Evolutionary conservation across 2,329 filamentous ascomycete genomes (phyloP).

Genomic region (Colletotrichum costaricense): DNA sequence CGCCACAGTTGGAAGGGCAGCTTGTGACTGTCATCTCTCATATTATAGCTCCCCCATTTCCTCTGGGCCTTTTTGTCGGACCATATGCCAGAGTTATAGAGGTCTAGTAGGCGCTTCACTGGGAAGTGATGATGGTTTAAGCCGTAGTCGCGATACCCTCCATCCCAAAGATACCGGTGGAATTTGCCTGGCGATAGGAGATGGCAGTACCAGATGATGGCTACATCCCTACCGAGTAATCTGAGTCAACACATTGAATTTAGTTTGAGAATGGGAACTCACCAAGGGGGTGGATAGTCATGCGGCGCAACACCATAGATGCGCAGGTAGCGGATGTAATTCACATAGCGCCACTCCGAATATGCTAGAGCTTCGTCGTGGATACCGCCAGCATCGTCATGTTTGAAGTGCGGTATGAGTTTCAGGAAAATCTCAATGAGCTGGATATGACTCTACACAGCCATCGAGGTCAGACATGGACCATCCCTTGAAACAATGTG

Average conservation of each 20-base stretch:
- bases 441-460: conserved; percentile 24
- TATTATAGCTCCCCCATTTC: conserved; percentile 30
- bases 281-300: conserved; percentile 37
- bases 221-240: conserved; percentile 34
- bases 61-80: conserved; percentile 14
- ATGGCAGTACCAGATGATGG: conserved; percentile 38
- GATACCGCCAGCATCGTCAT: conserved; percentile 17
- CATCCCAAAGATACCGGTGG: conserved; percentile 34
- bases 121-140: conserved; percentile 38
- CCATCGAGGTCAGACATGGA: background rate
- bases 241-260: background rate
- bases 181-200: conserved; percentile 34
- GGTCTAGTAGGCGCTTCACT: conserved; percentile 2
- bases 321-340: conserved; percentile 36
- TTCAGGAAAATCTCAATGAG: conserved; percentile 34
- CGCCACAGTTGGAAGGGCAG: conserved; percentile 34
- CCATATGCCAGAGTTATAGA: conserved; percentile 27
- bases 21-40: background rate
- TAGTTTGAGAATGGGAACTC: accelerated
- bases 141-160: conserved; percentile 26
- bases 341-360: conserved; percentile 38
- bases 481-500: no score
- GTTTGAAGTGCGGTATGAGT: conserved; percentile 31
- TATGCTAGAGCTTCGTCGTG: conserved; percentile 29
- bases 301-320: conserved; percentile 16